Percentiles rank a stretch among this genome's conserved stretches.
Conservation (phyloP, 1,139 yeast genomes). For the Suzukiozyma palmioleophila region DNA sequence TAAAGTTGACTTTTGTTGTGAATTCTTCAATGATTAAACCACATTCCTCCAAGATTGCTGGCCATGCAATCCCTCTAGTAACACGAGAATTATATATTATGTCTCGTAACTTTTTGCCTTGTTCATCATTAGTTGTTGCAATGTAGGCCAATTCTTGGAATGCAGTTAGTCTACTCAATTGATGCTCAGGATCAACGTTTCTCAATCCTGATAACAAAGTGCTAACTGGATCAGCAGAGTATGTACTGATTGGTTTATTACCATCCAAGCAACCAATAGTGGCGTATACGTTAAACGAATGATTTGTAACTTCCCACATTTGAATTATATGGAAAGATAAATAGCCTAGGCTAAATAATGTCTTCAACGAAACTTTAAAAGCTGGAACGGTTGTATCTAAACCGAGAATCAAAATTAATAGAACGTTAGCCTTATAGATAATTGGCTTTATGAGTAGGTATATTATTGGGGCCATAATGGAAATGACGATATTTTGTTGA, state of each 20-base stretch:
- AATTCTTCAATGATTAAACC: constrained; percentile 47
- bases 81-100: constrained; percentile 52
- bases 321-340: constrained; percentile 37
- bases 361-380: constrained; percentile 32
- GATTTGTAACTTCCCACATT: constrained; percentile 61
- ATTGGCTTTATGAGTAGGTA: constrained; percentile 42
- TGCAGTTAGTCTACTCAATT: constrained; percentile 62
- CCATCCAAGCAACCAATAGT: constrained; percentile 81
- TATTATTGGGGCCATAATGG: constrained; percentile 39
- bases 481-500: constrained; percentile 25
- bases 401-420: constrained; percentile 24
- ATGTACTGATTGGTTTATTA: constrained; percentile 62
- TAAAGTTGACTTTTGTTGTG: constrained; percentile 36
- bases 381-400: constrained; percentile 32
- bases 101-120: constrained; percentile 41
- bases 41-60: constrained; percentile 56
- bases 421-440: constrained; percentile 37
- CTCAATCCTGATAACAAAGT: constrained; percentile 73
- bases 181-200: constrained; percentile 39
- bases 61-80: constrained; percentile 50
- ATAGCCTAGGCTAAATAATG: constrained; percentile 32
- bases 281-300: constrained; percentile 66
- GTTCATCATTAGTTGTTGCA: constrained; percentile 46
- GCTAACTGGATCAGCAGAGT: constrained; percentile 67
- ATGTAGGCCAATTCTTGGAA: constrained; percentile 69